Evolutionary conservation across 805 yeast species (phyloP).

Genomic region (Kurtzmaniella fragi): DNA sequence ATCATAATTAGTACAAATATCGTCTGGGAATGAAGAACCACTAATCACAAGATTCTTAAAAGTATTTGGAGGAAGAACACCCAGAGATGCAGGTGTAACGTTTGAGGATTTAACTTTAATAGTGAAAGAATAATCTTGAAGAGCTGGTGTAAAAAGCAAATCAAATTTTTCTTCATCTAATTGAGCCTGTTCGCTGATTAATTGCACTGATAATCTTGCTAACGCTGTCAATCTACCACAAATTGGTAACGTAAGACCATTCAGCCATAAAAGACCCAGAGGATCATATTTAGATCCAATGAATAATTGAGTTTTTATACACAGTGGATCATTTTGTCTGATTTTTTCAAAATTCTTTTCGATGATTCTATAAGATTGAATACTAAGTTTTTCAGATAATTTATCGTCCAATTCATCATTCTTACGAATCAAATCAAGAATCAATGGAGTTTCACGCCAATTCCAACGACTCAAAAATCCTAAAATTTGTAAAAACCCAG

Average conservation of each 20-base stretch:
- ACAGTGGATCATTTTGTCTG: conserved; percentile 77
- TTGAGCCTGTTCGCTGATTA: conserved; percentile 45
- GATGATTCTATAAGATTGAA: conserved; percentile 57
- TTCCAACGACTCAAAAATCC: conserved; percentile 80
- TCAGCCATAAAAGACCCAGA: conserved; percentile 83
- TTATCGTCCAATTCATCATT: conserved; percentile 32
- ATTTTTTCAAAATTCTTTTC: conserved; percentile 60
- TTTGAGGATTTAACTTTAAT: conserved; percentile 49
- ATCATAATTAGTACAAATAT: conserved; percentile 49
- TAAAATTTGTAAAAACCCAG: conserved; percentile 75
- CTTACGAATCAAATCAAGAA: conserved; percentile 64
- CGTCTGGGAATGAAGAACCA: conserved; percentile 39
- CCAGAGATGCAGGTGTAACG: conserved; percentile 42
- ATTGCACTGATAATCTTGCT: conserved; percentile 64
- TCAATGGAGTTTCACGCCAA: conserved; percentile 85
- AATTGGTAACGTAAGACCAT: conserved; percentile 59
- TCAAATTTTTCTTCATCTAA: conserved; percentile 35
- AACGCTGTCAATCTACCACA: conserved; percentile 86
- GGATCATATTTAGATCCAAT: conserved; percentile 80
- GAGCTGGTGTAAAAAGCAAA: conserved; percentile 72
- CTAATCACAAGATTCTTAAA: conserved; percentile 58
- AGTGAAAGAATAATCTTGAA: conserved; percentile 79
- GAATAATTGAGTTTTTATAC: conserved; percentile 72
- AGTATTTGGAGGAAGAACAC: conserved; percentile 48
- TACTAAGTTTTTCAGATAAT: conserved; percentile 56